These are phyloP conservation scores for Boletales sp. DNA, from an alignment of 768 basidiomycete genomes.

Conservation along the genomic window DNA sequence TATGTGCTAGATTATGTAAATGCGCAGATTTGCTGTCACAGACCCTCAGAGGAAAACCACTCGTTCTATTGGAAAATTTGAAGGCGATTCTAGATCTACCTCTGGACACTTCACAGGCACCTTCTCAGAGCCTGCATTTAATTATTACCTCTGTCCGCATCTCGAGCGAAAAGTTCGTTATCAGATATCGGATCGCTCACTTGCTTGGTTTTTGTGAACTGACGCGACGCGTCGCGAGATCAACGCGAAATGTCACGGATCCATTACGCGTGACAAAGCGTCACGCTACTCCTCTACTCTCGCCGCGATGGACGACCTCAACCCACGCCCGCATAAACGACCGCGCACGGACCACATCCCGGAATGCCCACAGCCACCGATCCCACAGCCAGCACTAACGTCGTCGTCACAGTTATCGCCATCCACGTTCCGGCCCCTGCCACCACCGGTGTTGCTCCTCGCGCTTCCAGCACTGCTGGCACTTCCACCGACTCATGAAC, in stretches of 20 bases:
- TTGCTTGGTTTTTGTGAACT: neutral
- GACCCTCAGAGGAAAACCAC: no score
- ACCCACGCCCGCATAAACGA: slow-evolving; percentile 36
- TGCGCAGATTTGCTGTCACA: no score
- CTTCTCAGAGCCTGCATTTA: no score
- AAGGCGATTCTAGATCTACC: no score
- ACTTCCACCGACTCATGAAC: slow-evolving; percentile 61
- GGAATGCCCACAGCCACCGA: neutral
- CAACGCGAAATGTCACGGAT: slow-evolving; percentile 30
- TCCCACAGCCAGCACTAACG: neutral
- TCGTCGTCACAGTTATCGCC: neutral
- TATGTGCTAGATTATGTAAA: no score
- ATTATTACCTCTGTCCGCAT: no score
- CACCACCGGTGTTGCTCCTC: slow-evolving; percentile 51
- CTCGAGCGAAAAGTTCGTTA: no score
- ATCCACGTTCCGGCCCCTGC: slow-evolving; percentile 30
- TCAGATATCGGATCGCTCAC: no score
- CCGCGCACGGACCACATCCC: slow-evolving; percentile 18
- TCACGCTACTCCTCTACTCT: slow-evolving; percentile 10
- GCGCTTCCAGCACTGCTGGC: slow-evolving; percentile 56
- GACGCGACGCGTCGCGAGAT: neutral
- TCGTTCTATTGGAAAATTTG: no score
- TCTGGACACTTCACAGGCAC: no score
- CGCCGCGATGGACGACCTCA: slow-evolving; percentile 23
- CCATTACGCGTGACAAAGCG: slow-evolving; percentile 26